phyloP scores from a whole-genome alignment of 2,329 filamentous ascomycete species.

The Lachnellula occidentalis region DNA sequence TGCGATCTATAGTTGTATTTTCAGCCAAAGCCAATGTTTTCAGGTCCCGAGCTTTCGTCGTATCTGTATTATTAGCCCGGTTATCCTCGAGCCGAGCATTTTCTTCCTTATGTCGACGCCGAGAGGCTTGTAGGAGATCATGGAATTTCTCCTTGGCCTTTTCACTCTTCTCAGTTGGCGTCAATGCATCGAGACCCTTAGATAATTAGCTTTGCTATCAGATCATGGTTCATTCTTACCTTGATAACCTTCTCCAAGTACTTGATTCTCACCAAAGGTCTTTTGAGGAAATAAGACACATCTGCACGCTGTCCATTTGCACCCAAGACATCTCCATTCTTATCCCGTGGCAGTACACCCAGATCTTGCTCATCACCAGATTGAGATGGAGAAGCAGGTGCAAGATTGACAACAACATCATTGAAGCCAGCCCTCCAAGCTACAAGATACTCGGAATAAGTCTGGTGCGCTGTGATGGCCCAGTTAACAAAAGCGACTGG shows the following conservation, averaged over 20 bases:
- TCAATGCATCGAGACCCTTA: constrained; percentile 19
- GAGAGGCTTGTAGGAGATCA: constrained; percentile 70
- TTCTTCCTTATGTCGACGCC: constrained; percentile 68
- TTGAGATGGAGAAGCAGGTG: constrained; percentile 50
- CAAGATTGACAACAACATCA: constrained; percentile 88
- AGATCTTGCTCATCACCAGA: constrained; percentile 54
- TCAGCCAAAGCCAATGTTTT: constrained; percentile 68
- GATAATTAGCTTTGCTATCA: background rate
- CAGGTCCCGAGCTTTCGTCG: constrained; percentile 72
- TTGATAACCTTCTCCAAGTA: constrained; percentile 80
- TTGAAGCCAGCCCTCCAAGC: constrained; percentile 93
- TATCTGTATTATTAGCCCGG: constrained; percentile 77
- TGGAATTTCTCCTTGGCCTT: constrained; percentile 41
- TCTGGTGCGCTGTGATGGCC: constrained; percentile 70
- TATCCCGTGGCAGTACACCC: constrained; percentile 54
- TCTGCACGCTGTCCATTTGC: constrained; percentile 81
- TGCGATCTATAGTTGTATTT: constrained; percentile 66
- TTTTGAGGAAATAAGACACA: constrained; percentile 86
- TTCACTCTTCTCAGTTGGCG: constrained; percentile 40
- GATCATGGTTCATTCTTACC: constrained; percentile 36
- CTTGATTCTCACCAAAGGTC: constrained; percentile 82
- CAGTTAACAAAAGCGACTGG: constrained; percentile 69
- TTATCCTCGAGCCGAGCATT: constrained; percentile 74
- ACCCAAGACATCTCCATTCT: constrained; percentile 56
- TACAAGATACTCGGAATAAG: constrained; percentile 81